phyloP scores from a whole-genome alignment of 768 basidiomycete genomes.

The Boletus vermiculosoides region DNA sequence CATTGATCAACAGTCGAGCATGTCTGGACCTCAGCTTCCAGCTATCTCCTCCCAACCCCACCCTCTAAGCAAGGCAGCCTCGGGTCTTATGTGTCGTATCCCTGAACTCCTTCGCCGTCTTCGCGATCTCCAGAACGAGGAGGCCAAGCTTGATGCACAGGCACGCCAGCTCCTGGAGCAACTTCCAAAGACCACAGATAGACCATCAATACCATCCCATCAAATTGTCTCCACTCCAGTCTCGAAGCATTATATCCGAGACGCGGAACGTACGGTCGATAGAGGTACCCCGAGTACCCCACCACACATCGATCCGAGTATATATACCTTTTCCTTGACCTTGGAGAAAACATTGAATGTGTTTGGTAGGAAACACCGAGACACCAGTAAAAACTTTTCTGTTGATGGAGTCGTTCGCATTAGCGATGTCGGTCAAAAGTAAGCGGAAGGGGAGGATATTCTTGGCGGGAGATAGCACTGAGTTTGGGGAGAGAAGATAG shows the following conservation, averaged over 20 bases:
- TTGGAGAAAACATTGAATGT: not conserved
- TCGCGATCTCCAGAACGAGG: conserved; percentile 23
- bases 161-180: conserved; percentile 13
- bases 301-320: conserved; percentile 12
- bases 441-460: conserved; percentile 27
- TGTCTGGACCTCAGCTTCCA: conserved; percentile 7
- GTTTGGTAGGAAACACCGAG: conserved; percentile 14
- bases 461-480: conserved; percentile 11
- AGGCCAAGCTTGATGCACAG: conserved; percentile 17
- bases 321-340: not conserved
- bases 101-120: conserved; percentile 21
- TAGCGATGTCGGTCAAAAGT: conserved; percentile 22
- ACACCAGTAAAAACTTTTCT: conserved; percentile 22
- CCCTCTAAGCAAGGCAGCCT: conserved; percentile 13
- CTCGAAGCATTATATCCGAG: not conserved
- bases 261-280: not conserved
- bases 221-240: not conserved
- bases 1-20: not conserved
- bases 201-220: not conserved
- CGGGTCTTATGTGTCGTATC: conserved; percentile 13
- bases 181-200: not conserved
- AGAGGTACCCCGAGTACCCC: conserved; percentile 3
- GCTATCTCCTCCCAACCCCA: not conserved
- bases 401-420: conserved; percentile 19
- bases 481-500: conserved; percentile 14